These are phyloP conservation scores for Nicotiana attenuata DNA, from an alignment of 257 asterid genomes.

Conservation along the genomic window DNA sequence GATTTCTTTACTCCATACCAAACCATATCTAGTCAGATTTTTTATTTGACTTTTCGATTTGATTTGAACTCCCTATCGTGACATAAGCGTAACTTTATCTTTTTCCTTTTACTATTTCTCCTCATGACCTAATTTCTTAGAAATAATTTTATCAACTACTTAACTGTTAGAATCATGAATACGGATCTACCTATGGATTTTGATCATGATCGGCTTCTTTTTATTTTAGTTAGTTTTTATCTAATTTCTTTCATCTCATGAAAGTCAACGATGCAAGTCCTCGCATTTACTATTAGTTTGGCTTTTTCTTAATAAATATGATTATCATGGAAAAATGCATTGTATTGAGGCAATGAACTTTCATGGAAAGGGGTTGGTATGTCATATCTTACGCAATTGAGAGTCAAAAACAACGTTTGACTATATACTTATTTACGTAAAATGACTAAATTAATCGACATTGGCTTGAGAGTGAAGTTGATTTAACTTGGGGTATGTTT, in stretches of 20 bases:
- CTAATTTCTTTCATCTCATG: not conserved
- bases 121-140: not conserved
- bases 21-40: no score
- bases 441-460: no score
- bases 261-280: conserved; percentile 1
- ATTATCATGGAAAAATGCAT: not conserved
- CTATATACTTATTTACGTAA: no score
- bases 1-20: no score
- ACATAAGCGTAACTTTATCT: not conserved
- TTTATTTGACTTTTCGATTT: no score
- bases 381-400: no score
- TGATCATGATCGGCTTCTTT: not conserved
- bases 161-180: not conserved
- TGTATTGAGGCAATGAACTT: not conserved
- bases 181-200: not conserved
- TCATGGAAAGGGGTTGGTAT: no score
- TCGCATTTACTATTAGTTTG: conserved; percentile 1
- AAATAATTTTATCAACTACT: not conserved
- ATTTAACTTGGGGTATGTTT: no score
- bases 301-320: not conserved
- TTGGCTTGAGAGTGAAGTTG: no score
- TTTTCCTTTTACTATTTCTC: not conserved
- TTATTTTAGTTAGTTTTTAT: not conserved
- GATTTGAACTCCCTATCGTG: no score
- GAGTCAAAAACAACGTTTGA: no score